Base-by-base conservation (phyloP, 257 asterid species). In the Jacaranda mimosifolia region DNA sequence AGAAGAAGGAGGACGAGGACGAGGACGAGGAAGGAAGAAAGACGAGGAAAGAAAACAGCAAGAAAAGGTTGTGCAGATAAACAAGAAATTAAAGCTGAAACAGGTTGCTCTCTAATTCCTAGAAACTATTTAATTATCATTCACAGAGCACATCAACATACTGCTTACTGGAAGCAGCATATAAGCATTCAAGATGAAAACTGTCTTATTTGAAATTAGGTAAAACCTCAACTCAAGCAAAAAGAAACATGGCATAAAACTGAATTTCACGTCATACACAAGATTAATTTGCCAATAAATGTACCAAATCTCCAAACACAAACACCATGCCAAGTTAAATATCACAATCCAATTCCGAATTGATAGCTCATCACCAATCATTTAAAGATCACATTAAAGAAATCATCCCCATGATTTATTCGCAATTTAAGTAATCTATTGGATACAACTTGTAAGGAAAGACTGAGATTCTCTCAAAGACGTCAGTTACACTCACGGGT, bases 61-160 rank as follows among this genome's bases (percentile, higher is more conserved):
- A 4, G 13, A 12, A 53, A 38, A 26, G 9, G 65, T 36, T 56
- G 7, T 36, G 63, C 52, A 80, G 40, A 62, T 40, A 15, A 26
- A 36, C 62, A 36, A 48, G 73, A 51, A 55, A 0, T 32, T 48
- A 12, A 53, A 70, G 53, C 36, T 40, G 59, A 53, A 15, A 19
- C 40, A 39, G 19, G 35, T 52, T 6, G 19, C 63, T 35, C 63
- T 14, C 42, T 67, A 15, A 62, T 52, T 10, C 42, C 11, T 32
- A 46, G 51, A 67, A 56, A 18, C 68, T 48, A 71, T 17, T 21
- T 46, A 64, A 57, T 38, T 36, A 35, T 68, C 21, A 72, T 67
- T 70, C 75, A 77, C 45, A n/a, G 56, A 39, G 78, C 45, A 60
- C 9, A 77, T 55, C 45, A 35, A 38, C 60, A 18, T 36, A 32